phyloP scores from a whole-genome alignment of 257 asterid species.

The Capsicum rhomboideum region DNA sequence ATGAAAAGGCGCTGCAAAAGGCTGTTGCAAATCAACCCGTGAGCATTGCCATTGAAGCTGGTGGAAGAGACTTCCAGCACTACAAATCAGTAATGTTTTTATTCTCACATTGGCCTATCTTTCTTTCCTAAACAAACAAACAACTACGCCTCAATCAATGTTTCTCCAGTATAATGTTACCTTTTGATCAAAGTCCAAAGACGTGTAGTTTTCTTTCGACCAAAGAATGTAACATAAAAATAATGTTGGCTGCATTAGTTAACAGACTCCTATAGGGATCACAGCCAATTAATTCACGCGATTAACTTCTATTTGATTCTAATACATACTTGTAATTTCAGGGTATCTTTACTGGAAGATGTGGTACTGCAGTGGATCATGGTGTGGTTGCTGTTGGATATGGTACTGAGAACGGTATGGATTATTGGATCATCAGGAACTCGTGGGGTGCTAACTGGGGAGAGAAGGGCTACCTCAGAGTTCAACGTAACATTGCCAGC shows the following conservation, averaged over 20 bases:
- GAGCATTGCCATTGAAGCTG: conserved; percentile 14
- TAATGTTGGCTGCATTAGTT: neutral
- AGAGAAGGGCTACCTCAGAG: conserved; percentile 37
- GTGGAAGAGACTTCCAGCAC: conserved; percentile 12
- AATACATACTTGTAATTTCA: neutral
- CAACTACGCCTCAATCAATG: neutral
- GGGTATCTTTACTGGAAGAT: conserved; percentile 53
- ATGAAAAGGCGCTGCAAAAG: conserved; percentile 18
- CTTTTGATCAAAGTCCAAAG: no score
- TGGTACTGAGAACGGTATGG: conserved; percentile 35
- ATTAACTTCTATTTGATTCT: neutral
- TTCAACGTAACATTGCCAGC: conserved; percentile 34
- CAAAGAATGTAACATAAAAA: neutral
- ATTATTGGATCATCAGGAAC: conserved; percentile 51
- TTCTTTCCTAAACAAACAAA: neutral
- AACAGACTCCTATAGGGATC: neutral
- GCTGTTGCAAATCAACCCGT: conserved; percentile 24
- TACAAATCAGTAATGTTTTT: conserved; percentile 10
- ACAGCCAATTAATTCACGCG: neutral
- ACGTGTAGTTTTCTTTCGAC: no score
- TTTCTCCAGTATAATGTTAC: neutral
- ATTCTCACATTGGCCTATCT: no score
- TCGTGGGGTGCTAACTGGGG: conserved; percentile 61
- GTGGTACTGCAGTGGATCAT: conserved; percentile 38
- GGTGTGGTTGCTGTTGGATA: conserved; percentile 48